A percentile compares a stretch with the other conserved stretches of the same genome.
These are phyloP conservation scores for Caryopteris hybrid DNA, from an alignment of 305 asterid genomes.

Conservation along the genomic window DNA sequence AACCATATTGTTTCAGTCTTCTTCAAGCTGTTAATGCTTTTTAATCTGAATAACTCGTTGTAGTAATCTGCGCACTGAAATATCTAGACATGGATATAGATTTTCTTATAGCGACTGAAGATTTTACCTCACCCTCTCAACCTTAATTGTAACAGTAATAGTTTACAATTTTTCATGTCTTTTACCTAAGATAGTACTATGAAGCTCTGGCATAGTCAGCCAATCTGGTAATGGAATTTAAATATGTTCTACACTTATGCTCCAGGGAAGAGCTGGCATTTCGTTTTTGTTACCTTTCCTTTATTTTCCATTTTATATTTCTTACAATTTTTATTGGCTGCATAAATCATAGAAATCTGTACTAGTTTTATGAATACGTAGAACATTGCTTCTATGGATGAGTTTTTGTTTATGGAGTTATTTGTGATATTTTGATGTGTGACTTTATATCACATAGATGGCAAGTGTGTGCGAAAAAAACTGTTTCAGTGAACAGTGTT, in stretches of 20 bases:
- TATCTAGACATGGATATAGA: background rate
- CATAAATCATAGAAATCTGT: background rate
- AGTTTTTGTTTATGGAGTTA: background rate
- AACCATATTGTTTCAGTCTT: background rate
- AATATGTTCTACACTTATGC: background rate
- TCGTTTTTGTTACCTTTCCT: background rate
- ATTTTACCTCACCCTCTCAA: background rate
- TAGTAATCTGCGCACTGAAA: background rate
- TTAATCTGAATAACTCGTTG: background rate
- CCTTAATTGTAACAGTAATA: background rate
- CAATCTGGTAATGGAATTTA: background rate
- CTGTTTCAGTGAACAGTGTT: background rate
- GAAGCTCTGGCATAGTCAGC: background rate
- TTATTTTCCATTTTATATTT: background rate
- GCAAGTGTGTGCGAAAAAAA: background rate
- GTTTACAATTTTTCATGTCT: background rate
- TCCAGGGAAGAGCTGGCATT: background rate
- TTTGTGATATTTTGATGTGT: constrained; percentile 2
- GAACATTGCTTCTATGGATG: background rate
- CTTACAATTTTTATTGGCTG: background rate
- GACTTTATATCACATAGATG: background rate
- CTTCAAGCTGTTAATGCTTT: background rate
- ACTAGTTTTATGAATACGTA: background rate
- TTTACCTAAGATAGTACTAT: background rate
- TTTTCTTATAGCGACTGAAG: background rate